Evolutionary conservation across 805 yeast genomes (phyloP).

Genomic region (Spathaspora girioi): DNA sequence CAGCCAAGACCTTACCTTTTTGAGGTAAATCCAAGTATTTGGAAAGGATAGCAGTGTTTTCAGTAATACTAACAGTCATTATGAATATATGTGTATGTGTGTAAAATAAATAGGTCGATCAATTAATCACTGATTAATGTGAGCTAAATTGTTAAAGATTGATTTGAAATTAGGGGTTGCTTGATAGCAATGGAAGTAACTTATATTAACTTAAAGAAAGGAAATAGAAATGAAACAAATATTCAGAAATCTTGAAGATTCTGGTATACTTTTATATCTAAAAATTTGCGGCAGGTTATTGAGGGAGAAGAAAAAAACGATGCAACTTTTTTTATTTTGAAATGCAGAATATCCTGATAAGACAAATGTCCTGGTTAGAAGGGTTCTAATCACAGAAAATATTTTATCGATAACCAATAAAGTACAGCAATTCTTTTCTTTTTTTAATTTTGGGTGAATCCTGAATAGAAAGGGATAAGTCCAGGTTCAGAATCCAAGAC

Average conservation of each 20-base stretch:
- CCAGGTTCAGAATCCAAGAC: background rate
- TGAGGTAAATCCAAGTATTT: slow-evolving; percentile 84
- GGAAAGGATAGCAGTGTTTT: slow-evolving; percentile 75
- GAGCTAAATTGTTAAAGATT: background rate
- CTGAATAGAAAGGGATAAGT: background rate
- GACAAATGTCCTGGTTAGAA: background rate
- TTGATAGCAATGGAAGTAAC: background rate
- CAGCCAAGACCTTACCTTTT: slow-evolving; percentile 85
- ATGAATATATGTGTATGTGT: background rate
- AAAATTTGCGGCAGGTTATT: background rate
- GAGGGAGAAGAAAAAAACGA: background rate
- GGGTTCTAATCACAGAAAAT: background rate
- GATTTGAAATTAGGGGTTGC: background rate
- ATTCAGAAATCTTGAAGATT: background rate
- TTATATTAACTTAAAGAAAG: background rate
- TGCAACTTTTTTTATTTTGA: slow-evolving; percentile 1
- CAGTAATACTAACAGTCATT: slow-evolving; percentile 41
- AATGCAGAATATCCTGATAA: slow-evolving; percentile 1
- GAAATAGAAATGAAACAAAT: background rate
- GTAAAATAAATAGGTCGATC: background rate
- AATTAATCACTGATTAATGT: background rate
- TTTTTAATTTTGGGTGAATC: background rate
- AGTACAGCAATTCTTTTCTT: background rate
- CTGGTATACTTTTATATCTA: background rate
- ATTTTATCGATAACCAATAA: background rate